phyloP scores from a whole-genome alignment of 208 protist genomes.

The Acanthamoeba castellanii region DNA sequence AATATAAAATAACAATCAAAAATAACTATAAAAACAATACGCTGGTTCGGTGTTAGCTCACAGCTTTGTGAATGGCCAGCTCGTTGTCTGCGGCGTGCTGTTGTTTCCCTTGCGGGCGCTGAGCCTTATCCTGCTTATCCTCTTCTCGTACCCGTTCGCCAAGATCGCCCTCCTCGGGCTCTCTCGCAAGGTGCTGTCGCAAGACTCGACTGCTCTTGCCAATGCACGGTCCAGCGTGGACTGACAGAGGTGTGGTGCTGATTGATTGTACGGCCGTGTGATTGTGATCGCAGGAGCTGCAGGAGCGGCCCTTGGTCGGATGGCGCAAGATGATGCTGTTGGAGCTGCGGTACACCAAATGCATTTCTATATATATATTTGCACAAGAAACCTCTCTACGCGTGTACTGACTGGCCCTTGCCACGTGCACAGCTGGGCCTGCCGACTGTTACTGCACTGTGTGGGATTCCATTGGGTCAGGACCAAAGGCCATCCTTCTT shows the following conservation, averaged over 20 bases:
- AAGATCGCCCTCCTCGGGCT: conserved; percentile 34
- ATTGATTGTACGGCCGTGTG: neutral
- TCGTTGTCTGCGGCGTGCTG: neutral
- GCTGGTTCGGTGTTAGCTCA: neutral
- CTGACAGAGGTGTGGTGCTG: too few relatives aligned
- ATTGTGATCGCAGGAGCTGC: neutral
- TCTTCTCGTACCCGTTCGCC: neutral
- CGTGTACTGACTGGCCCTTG: neutral
- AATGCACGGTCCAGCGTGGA: too few relatives aligned
- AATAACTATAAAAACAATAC: too few relatives aligned
- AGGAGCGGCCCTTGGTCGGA: neutral
- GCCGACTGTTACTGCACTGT: neutral
- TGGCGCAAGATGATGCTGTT: neutral
- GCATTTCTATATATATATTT: too few relatives aligned
- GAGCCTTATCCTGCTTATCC: neutral
- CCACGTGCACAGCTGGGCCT: neutral
- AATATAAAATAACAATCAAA: neutral
- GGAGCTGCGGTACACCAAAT: neutral
- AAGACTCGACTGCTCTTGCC: neutral
- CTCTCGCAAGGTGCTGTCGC: neutral
- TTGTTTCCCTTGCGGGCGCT: conserved; percentile 7
- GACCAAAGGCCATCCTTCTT: neutral
- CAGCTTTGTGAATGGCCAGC: neutral
- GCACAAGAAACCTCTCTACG: neutral
- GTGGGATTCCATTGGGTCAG: conserved; percentile 4